Evolutionary conservation across 2,329 filamentous ascomycete species (phyloP).

Genomic region (Colletotrichum cereale): DNA sequence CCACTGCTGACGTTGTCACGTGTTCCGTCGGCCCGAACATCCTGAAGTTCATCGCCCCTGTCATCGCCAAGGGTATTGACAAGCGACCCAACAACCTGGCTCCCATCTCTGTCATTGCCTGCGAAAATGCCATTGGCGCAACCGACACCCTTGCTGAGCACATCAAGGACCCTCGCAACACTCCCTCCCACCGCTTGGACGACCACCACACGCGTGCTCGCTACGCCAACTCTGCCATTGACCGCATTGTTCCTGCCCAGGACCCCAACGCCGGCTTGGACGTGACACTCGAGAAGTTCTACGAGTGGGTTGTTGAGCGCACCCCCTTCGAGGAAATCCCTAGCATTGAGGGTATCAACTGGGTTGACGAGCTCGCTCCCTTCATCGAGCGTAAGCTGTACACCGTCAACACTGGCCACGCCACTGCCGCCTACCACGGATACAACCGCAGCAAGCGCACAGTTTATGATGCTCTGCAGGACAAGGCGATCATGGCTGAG

Average conservation of each 20-base stretch:
- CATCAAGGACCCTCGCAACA: slow-evolving; percentile 82
- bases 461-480: slow-evolving; percentile 88
- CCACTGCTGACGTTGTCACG: slow-evolving; percentile 89
- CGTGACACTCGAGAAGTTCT: slow-evolving; percentile 98
- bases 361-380: slow-evolving; percentile 89
- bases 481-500: slow-evolving; percentile 82
- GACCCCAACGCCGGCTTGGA: slow-evolving; percentile 83
- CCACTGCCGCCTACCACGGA: slow-evolving; percentile 95
- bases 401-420: slow-evolving; percentile 98
- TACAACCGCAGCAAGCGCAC: slow-evolving; percentile 88
- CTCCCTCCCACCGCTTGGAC: slow-evolving; percentile 74
- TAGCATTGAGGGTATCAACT: slow-evolving; percentile 88
- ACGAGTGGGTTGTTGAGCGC: slow-evolving; percentile 96
- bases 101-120: slow-evolving; percentile 93
- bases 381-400: slow-evolving; percentile 99
- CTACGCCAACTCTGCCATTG: slow-evolving; percentile 98
- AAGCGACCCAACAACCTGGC: slow-evolving; percentile 72
- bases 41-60: slow-evolving; percentile 94
- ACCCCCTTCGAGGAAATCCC: slow-evolving; percentile 85
- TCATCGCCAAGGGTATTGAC: slow-evolving; percentile 94
- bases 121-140: slow-evolving; percentile 96
- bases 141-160: slow-evolving; percentile 87
- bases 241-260: slow-evolving; percentile 96
- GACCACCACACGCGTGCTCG: slow-evolving; percentile 81
- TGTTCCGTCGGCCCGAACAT: slow-evolving; percentile 98